Conservation (phyloP, 331 rosid genomes). For the Quercus tomentella region DNA sequence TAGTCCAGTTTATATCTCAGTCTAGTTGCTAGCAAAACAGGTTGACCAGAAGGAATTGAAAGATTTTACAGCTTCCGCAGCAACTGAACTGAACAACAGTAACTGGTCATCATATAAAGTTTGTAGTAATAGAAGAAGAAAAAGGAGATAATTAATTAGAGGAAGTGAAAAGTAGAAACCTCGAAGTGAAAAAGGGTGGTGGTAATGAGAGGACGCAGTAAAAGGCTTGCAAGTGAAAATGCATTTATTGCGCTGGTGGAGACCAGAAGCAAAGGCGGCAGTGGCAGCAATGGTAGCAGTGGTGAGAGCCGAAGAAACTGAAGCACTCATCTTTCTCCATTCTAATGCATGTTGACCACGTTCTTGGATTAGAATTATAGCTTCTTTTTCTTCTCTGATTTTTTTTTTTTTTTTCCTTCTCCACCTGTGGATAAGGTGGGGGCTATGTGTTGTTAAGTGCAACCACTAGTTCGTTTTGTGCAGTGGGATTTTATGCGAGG, state of each 20-base stretch:
- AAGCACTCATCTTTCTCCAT: slow-evolving; percentile 78
- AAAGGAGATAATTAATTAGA: neutral
- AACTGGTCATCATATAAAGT: neutral
- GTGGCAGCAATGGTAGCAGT: slow-evolving; percentile 20
- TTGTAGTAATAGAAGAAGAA: neutral
- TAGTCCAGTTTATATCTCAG: neutral
- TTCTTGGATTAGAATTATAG: slow-evolving; percentile 34
- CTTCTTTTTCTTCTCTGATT: slow-evolving; percentile 19
- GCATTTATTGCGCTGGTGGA: slow-evolving; percentile 24
- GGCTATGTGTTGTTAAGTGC: neutral
- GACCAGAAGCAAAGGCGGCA: slow-evolving; percentile 13
- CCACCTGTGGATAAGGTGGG: slow-evolving; percentile 24
- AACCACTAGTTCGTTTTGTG: neutral
- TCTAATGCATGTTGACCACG: slow-evolving; percentile 20
- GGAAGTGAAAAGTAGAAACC: slow-evolving; percentile 26
- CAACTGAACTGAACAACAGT: neutral
- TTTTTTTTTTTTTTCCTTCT: neutral
- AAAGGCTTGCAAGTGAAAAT: slow-evolving; percentile 20
- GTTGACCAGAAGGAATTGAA: no score
- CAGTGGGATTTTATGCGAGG: neutral
- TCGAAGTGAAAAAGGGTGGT: slow-evolving; percentile 39
- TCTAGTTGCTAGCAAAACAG: no score
- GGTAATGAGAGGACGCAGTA: slow-evolving; percentile 20
- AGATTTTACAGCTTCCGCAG: no score
- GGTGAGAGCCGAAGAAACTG: slow-evolving; percentile 49